Base-by-base conservation (phyloP, 306 rosid genomes). In the Canavalia gladiata region DNA sequence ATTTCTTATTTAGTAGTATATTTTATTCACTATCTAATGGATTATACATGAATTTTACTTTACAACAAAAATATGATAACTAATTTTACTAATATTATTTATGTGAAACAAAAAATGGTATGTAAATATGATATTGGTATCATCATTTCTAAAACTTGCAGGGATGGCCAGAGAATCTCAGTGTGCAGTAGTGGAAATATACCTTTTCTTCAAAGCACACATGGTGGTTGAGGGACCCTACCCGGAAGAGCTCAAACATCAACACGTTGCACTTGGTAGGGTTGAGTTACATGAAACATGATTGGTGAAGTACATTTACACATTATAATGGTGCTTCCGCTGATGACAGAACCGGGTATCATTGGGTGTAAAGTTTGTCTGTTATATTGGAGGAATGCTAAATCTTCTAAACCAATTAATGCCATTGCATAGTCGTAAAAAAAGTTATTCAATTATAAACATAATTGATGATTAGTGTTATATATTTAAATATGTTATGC, bases 181-280 rank as follows among this genome's bases (percentile, higher is more conserved):
- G 35, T 35, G 78, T 12, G 9, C 34, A 25, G 45, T 49, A 59
- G 72, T 80, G 83, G 83, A 71, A 70, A 7, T 18, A 34, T 1
- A 33, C 7, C 63, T 49, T 80, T 70, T 59, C 6, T 56, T 57
- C 12, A 42, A 59, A 70, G 78, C 13, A 31, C 10, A 10, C 4
- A 75, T n/a, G 73, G 76, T 37, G 59, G 50, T 18, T 5, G 50
- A 41, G 71, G 66, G 78, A 39, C 78, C 82, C 54, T 13, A 7
- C 0, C 39, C 46, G 7, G 57, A 60, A 12, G 47, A 54, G 60
- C 62, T 77, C 29, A 71, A 70, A 71, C 12, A 8, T 0, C 73
- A 74, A 83, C 86, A 83, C 86, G 86, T 78, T 62, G 59, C 12
- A 33, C 8, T 0, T 71, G 50, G 79, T 71, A 54, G 79, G 83